Conservation (phyloP, 2,329 filamentous ascomycete genomes). For the Myriosclerotinia curreyana region DNA sequence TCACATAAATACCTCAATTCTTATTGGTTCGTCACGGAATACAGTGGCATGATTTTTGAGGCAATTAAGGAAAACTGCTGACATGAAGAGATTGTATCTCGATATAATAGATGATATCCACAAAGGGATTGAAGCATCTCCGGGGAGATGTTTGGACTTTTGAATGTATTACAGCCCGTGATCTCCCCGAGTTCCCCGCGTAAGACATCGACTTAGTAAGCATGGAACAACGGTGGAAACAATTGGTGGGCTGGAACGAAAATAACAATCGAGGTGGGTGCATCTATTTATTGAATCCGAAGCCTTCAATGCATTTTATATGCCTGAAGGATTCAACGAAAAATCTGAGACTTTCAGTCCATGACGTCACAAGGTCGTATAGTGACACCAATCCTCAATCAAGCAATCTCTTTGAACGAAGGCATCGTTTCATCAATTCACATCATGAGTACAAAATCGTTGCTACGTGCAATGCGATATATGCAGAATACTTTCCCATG, state of each 20-base stretch:
- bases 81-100: no score
- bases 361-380: no score
- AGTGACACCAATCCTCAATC: no score
- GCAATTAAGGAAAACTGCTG: not conserved
- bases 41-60: not conserved
- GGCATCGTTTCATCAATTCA: no score
- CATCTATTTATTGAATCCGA: not conserved
- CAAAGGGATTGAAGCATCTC: constrained; percentile 13
- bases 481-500: constrained; percentile 14
- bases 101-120: not conserved
- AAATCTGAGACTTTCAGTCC: no score
- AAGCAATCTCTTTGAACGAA: no score
- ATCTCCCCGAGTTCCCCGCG: constrained; percentile 7
- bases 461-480: not conserved
- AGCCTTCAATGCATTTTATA: no score
- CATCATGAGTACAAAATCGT: not conserved
- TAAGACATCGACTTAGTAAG: not conserved
- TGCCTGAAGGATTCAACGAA: no score
- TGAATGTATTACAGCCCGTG: constrained; percentile 2
- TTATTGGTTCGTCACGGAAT: not conserved
- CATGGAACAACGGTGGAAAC: not conserved
- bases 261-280: not conserved
- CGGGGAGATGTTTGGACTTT: constrained; percentile 7
- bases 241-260: not conserved
- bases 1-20: not conserved